Base-by-base conservation (phyloP, 2,329 filamentous ascomycete genomes). In the Zasmidium cellare region DNA sequence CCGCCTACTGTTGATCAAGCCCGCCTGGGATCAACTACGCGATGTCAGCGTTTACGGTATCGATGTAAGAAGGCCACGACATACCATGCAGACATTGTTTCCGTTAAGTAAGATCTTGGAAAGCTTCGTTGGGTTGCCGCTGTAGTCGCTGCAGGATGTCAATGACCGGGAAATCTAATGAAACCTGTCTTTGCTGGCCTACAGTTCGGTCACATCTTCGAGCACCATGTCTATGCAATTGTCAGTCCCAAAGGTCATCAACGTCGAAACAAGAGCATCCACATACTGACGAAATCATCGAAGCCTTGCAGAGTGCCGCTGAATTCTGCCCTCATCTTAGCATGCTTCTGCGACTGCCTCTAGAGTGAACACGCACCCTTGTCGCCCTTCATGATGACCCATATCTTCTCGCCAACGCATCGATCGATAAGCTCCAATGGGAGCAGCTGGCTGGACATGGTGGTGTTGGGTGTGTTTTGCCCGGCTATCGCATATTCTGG, bases 261-360 rank as follows among this genome's bases (percentile, higher is more conserved):
- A 50, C 51, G 68, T n/a, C 12, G 24, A 18, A 7, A 22, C n/a
- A 28, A 23, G 24, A 3, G 23, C 11, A 19, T 14, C 46, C 70
- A 96, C 93, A 81, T 83, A 97, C 92, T 99, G 84, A 99, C 94
- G 80, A 97, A 99, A 84, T 99, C 94, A 74, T 99, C 94, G 71
- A 99, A 99, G 2, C 94, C 94, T 55, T 96, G 85, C 23, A 99
- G 83, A 7, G 91, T 97, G 55, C 94, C 94, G 67, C 90, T 91
- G 79, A 99, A 99, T 77, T 99, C 94, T 97, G 73, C 46, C 57
- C 45, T 31, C n/a, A 46, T 38, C 19, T 59, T 38, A 63, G 51
- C 47, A 50, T 9, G 35, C 14, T 31, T n/a, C 5, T 3, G 11
- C 41, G 20, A 3, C 6, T n/a, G 16, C 25, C 12, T 25, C 16